Evolutionary conservation across 108 stramenopile genomes (phyloP), one percentile per base, ranked within the genome.

Genomic region (Skeletonema grethae): DNA sequence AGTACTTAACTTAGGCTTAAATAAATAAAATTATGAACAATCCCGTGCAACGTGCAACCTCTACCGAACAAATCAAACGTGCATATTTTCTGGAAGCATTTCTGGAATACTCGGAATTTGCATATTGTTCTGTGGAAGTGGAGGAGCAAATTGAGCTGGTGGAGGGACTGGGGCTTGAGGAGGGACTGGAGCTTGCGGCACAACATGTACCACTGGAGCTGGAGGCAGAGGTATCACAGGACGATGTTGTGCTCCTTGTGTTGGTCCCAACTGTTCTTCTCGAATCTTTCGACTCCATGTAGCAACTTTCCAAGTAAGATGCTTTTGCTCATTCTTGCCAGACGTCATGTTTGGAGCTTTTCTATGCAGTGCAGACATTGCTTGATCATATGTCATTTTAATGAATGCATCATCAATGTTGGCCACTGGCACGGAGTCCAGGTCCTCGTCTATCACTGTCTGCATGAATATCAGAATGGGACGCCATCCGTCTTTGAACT

Each of bases 401-500:
- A 70, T 39, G 29, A 70, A 70, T 16, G 58, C 15, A 4, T 35
- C 58, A 34, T 61, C 69, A 7, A 46, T 39, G 10, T 29, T 59
- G 10, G n/a, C 20, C 36, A 61, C 5, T 10, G 57, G 60, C 25
- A 59, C 59, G 10, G 36, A 29, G 20, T 67, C 74, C 43, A 75
- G 22, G 57, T 61, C 25, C 30, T 75, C 41, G 18, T 58, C 65
- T 39, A 75, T 46, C 43, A 55, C 59, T 39, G 43, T 34, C 5
- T 18, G 25, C 74, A 75, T 75, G 12, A 32, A 67, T 50, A 64
- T 65, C 13, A 75, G 45, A 31, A 75, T 68, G n/a, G 74, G 74
- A n/a, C 65, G 67, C 74, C 74, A 75, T 11, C 74, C 74, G 67
- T 75, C 74, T 43, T 75, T 75, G 34, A 67, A 67, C 20, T 67